Percentiles rank a stretch among this genome's conserved stretches.
Evolutionary conservation across 202 grass and related monocot genomes (phyloP).

Genomic region (Zizania palustris): DNA sequence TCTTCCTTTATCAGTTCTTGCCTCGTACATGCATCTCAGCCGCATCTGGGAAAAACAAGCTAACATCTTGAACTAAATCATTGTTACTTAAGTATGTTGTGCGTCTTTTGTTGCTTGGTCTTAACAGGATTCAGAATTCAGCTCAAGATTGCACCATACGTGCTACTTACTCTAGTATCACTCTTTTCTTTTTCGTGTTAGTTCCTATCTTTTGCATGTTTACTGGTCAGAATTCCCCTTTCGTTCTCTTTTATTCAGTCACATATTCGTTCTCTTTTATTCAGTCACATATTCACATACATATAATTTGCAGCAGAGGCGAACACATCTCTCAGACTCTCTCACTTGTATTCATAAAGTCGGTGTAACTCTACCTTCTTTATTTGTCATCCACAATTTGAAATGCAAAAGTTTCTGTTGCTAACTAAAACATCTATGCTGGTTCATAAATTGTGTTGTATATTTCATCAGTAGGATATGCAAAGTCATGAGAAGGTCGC

Average conservation of each 20-base stretch:
- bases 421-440: constrained; percentile 8
- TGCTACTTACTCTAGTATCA: background rate
- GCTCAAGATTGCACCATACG: constrained; percentile 5
- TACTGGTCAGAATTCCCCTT: background rate
- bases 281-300: background rate
- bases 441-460: background rate
- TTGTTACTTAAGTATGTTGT: constrained; percentile 25
- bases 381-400: background rate
- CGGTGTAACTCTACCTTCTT: background rate
- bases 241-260: background rate
- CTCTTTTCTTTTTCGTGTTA: background rate
- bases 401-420: background rate
- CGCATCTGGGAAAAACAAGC: background rate
- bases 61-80: background rate
- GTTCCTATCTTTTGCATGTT: background rate
- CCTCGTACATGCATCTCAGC: constrained; percentile 7
- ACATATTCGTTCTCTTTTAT: background rate
- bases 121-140: constrained; percentile 4
- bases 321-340: background rate
- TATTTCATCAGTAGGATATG: constrained; percentile 54
- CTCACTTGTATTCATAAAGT: background rate
- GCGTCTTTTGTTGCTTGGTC: constrained; percentile 5
- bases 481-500: constrained; percentile 52
- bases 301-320: constrained; percentile 13
- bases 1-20: constrained; percentile 12